Percentiles rank a stretch among this genome's conserved stretches.
Conservation (phyloP, 1,284 basidiomycete genomes). For the Boletus sp. region DNA sequence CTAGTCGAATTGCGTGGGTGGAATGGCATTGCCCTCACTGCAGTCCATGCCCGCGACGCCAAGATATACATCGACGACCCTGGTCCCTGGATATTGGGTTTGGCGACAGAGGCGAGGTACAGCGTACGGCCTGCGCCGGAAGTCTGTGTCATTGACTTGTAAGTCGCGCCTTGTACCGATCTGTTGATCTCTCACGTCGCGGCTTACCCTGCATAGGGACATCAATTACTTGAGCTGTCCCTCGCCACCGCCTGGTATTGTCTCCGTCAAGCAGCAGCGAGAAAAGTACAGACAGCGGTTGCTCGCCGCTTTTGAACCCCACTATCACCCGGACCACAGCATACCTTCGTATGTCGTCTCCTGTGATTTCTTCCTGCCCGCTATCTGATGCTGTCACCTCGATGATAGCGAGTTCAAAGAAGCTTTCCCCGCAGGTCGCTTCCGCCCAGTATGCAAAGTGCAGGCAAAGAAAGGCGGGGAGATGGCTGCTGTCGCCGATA, state of each 20-base stretch:
- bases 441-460: slow-evolving; percentile 79
- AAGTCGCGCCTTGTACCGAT: slow-evolving; percentile 32
- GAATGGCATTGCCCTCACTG: slow-evolving; percentile 82
- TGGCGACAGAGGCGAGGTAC: slow-evolving; percentile 83
- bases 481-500: slow-evolving; percentile 77
- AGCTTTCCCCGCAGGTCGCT: slow-evolving; percentile 88
- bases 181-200: slow-evolving; percentile 3
- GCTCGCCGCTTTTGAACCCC: slow-evolving; percentile 74
- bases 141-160: slow-evolving; percentile 89
- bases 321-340: slow-evolving; percentile 79
- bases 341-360: slow-evolving; percentile 57
- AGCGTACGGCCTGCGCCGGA: slow-evolving; percentile 72
- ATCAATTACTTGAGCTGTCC: slow-evolving; percentile 87
- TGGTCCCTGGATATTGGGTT: slow-evolving; percentile 90
- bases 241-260: slow-evolving; percentile 73
- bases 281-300: slow-evolving; percentile 82
- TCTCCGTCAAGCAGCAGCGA: slow-evolving; percentile 78
- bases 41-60: slow-evolving; percentile 86
- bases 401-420: slow-evolving; percentile 82
- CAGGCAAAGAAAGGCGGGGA: slow-evolving; percentile 76
- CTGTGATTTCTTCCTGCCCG: neutral
- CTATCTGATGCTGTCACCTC: slow-evolving; percentile 9
- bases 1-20: slow-evolving; percentile 92
- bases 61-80: slow-evolving; percentile 87
- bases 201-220: slow-evolving; percentile 49